Conservation (phyloP, 345 rosid genomes). For the Lumnitzera littorea region DNA sequence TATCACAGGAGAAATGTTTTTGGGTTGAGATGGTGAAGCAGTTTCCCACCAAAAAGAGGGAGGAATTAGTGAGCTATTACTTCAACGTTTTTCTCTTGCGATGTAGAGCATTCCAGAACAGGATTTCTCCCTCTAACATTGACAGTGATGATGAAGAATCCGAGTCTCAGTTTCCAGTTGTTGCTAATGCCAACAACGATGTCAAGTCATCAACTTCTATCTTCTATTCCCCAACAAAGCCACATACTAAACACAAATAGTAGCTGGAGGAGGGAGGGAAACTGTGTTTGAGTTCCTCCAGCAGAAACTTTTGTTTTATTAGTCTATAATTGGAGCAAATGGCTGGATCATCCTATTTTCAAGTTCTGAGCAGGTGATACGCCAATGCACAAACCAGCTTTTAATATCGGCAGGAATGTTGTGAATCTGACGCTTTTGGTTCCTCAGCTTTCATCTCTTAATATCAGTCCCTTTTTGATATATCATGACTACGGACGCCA, state of each 20-base stretch:
- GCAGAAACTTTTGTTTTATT: too few relatives aligned
- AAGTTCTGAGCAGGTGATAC: too few relatives aligned
- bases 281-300: background rate
- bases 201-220: constrained; percentile 30
- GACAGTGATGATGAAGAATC: constrained; percentile 29
- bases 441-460: too few relatives aligned
- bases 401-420: too few relatives aligned
- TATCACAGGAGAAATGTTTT: constrained; percentile 14
- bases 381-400: too few relatives aligned
- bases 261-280: background rate
- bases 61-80: constrained; percentile 33
- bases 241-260: constrained; percentile 15
- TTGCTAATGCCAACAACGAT: constrained; percentile 13
- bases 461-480: too few relatives aligned
- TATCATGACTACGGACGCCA: too few relatives aligned
- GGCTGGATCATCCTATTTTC: too few relatives aligned
- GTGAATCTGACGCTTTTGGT: too few relatives aligned
- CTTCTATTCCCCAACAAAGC: constrained; percentile 51
- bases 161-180: constrained; percentile 13
- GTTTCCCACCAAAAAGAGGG: constrained; percentile 24
- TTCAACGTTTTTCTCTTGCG: constrained; percentile 34
- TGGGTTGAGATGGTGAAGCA: constrained; percentile 21
- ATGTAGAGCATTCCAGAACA: constrained; percentile 34
- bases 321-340: background rate
- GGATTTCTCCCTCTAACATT: constrained; percentile 21